Evolutionary conservation across 495 filamentous ascomycete genomes (phyloP).

Genomic region (Achaetomiella virescens): DNA sequence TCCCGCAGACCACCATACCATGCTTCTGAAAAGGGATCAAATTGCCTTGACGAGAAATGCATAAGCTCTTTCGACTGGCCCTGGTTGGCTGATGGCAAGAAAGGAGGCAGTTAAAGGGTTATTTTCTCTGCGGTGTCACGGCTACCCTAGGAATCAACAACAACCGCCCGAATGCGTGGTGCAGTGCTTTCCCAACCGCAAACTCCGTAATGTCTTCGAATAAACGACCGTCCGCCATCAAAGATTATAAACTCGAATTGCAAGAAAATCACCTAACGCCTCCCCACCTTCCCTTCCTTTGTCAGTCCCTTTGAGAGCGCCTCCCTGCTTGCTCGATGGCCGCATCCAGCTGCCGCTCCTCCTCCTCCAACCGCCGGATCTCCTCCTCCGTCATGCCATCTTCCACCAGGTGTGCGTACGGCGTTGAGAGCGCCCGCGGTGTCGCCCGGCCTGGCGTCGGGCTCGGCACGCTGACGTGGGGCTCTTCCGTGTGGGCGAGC

Average conservation of each 20-base stretch:
- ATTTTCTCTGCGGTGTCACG: background rate
- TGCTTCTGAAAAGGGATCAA: too few species aligned
- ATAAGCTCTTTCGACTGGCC: too few species aligned
- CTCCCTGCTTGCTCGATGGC: constrained; percentile 40
- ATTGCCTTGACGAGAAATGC: too few species aligned
- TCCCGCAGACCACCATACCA: too few species aligned
- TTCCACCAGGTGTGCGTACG: constrained; percentile 43
- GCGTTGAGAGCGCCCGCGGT: constrained; percentile 22
- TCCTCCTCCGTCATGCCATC: constrained; percentile 47
- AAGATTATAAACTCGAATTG: background rate
- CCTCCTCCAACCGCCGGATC: constrained; percentile 42
- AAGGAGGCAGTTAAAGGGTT: background rate
- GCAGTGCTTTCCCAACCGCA: background rate
- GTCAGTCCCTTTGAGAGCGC: background rate
- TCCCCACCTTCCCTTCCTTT: background rate
- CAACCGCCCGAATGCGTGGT: background rate
- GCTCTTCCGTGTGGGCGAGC: constrained; percentile 5
- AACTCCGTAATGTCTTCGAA: background rate
- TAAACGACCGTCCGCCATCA: background rate
- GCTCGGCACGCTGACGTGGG: constrained; percentile 12
- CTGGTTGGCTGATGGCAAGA: background rate
- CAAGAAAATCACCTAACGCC: constrained; percentile 5
- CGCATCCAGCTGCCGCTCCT: constrained; percentile 43
- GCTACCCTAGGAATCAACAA: background rate
- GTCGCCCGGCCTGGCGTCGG: constrained; percentile 20